Evolutionary conservation across 2,329 filamentous ascomycete genomes (phyloP).

Genomic region (Penicillium sp.): DNA sequence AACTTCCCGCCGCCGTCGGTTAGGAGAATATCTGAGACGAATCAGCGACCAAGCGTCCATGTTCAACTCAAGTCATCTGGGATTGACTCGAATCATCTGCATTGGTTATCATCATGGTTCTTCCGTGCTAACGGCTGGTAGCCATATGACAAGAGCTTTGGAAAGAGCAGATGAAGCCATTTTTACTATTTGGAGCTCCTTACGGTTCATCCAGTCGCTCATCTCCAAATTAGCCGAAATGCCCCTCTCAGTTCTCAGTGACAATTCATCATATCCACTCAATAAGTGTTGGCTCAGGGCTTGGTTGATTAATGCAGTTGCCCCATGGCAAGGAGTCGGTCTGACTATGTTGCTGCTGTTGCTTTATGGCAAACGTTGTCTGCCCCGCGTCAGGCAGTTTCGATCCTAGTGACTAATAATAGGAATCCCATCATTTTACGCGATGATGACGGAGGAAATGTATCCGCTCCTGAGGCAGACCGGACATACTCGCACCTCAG

Average conservation of each 20-base stretch:
- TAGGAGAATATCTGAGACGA: neutral
- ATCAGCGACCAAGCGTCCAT: neutral
- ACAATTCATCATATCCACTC: constrained; percentile 13
- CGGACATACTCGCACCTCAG: neutral
- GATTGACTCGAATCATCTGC: constrained; percentile 8
- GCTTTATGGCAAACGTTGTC: neutral
- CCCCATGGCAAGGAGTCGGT: constrained; percentile 1
- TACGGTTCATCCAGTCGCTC: neutral
- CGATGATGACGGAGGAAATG: neutral
- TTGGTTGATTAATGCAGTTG: neutral
- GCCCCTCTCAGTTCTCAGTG: neutral
- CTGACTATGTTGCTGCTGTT: neutral
- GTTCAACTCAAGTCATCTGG: constrained; percentile 7
- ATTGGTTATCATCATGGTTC: constrained; percentile 6
- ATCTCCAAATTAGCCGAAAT: constrained; percentile 6
- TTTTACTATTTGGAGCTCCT: constrained; percentile 1
- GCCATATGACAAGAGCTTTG: neutral
- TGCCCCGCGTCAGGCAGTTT: constrained; percentile 1
- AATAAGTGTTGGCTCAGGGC: neutral
- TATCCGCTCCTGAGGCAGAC: neutral
- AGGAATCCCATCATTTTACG: neutral
- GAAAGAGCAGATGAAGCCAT: neutral
- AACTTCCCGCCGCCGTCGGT: constrained; percentile 19
- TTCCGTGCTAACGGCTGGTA: constrained; percentile 1
- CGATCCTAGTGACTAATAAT: neutral